Percentiles rank a stretch among this genome's conserved stretches.
phyloP scores from a whole-genome alignment of 2,329 filamentous ascomycete species.

The Verticillium nubilum region DNA sequence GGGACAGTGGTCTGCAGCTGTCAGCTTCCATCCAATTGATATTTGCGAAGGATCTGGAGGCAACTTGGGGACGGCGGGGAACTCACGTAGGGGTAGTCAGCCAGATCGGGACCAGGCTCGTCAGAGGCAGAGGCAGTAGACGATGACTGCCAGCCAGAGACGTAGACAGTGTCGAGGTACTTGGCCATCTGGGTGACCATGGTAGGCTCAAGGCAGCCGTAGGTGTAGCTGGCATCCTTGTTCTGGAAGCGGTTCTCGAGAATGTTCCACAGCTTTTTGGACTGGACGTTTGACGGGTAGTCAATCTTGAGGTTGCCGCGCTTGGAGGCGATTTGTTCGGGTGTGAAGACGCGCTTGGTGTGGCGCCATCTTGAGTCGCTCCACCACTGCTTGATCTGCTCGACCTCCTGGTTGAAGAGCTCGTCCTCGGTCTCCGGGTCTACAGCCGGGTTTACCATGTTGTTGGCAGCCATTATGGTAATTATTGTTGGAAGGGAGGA shows the following conservation, averaged over 20 bases:
- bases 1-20: constrained; percentile 78
- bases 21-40: neutral
- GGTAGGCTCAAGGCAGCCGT: constrained; percentile 94
- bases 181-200: constrained; percentile 99
- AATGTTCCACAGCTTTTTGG: constrained; percentile 93
- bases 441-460: constrained; percentile 54
- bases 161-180: constrained; percentile 96
- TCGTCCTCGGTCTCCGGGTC: constrained; percentile 55
- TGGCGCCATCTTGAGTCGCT: constrained; percentile 83
- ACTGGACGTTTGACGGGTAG: constrained; percentile 82
- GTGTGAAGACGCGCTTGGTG: constrained; percentile 89
- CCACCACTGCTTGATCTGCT: constrained; percentile 93
- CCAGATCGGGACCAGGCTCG: constrained; percentile 94
- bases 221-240: constrained; percentile 85
- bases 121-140: constrained; percentile 93
- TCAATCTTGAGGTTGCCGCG: constrained; percentile 84
- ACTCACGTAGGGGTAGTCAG: constrained; percentile 88
- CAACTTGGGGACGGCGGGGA: neutral
- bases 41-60: neutral
- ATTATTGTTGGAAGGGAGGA: neutral
- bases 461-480: constrained; percentile 52
- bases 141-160: constrained; percentile 97
- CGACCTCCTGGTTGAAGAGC: constrained; percentile 75
- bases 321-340: constrained; percentile 96
- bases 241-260: constrained; percentile 84